phyloP scores from a whole-genome alignment of 345 rosid genomes.

The Brassica cretica region DNA sequence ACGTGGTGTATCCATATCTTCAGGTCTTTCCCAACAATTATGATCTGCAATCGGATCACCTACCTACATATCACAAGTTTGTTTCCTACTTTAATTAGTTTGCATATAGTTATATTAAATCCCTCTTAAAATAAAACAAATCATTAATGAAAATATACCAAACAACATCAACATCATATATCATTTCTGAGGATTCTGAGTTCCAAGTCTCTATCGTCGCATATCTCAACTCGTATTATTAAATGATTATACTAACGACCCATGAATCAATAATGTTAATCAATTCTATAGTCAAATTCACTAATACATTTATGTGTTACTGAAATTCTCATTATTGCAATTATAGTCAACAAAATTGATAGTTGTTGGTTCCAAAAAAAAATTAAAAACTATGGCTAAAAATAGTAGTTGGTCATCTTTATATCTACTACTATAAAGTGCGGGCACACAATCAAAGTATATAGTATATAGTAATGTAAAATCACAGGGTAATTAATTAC shows the following conservation, averaged over 20 bases:
- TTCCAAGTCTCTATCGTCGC: conserved; percentile 1
- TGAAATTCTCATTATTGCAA: conserved; percentile 2
- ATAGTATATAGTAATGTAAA: neutral
- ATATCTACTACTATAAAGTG: neutral
- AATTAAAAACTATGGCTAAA: neutral
- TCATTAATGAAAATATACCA: neutral
- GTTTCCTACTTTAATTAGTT: conserved; percentile 3
- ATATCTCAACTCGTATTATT: conserved; percentile 13
- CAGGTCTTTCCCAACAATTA: conserved; percentile 95
- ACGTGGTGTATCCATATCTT: conserved; percentile 91
- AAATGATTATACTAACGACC: conserved; percentile 13
- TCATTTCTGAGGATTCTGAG: neutral
- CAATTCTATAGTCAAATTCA: neutral
- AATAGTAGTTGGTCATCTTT: conserved; percentile 1
- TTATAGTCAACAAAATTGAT: conserved; percentile 18
- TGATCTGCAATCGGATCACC: conserved; percentile 89
- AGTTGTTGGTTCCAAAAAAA: conserved; percentile 3
- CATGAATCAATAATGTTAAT: neutral
- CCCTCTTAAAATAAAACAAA: neutral
- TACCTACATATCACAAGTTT: conserved; percentile 50
- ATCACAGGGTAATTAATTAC: too few relatives aligned
- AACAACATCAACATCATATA: conserved; percentile 23
- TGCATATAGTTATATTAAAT: neutral
- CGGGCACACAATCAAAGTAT: conserved; percentile 8
- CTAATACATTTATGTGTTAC: conserved; percentile 2